Conservation (phyloP, 768 basidiomycete species). For the Podaxis sp. region DNA sequence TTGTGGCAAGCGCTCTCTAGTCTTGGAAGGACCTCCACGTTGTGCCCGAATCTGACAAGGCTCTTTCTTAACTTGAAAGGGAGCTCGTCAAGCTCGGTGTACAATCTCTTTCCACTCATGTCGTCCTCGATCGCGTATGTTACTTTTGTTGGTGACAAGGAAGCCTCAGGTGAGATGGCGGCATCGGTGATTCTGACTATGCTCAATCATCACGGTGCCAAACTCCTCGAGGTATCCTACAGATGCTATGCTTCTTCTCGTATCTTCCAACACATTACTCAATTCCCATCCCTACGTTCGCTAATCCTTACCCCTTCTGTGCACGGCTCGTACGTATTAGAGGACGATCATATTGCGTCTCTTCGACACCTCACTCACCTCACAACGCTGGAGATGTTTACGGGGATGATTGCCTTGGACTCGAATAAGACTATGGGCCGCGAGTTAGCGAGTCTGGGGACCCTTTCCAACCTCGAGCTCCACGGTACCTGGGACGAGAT, state of each 20-base stretch:
- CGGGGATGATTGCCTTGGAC: not conserved
- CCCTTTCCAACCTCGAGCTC: not conserved
- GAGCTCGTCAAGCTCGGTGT: not conserved
- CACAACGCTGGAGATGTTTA: not conserved
- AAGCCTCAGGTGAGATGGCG: not conserved
- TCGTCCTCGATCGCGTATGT: not conserved
- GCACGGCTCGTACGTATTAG: too few species aligned
- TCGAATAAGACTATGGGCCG: not conserved
- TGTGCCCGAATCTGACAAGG: constrained; percentile 1
- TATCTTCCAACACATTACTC: not conserved
- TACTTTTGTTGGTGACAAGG: not conserved
- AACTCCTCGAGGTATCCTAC: not conserved
- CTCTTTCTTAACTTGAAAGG: not conserved
- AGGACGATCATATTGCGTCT: not conserved
- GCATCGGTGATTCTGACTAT: not conserved
- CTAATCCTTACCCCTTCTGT: not conserved
- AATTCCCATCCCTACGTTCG: not conserved
- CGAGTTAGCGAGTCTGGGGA: not conserved
- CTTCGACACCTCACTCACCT: not conserved
- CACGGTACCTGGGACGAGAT: not conserved
- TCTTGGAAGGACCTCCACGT: not conserved
- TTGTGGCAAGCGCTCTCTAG: not conserved
- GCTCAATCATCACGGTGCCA: not conserved
- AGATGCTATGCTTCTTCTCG: not conserved
- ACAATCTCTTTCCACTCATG: not conserved